Percentiles rank a stretch among this genome's conserved stretches.
These are phyloP conservation scores for Populus nigra DNA, from an alignment of 345 rosid genomes.

Conservation along the genomic window DNA sequence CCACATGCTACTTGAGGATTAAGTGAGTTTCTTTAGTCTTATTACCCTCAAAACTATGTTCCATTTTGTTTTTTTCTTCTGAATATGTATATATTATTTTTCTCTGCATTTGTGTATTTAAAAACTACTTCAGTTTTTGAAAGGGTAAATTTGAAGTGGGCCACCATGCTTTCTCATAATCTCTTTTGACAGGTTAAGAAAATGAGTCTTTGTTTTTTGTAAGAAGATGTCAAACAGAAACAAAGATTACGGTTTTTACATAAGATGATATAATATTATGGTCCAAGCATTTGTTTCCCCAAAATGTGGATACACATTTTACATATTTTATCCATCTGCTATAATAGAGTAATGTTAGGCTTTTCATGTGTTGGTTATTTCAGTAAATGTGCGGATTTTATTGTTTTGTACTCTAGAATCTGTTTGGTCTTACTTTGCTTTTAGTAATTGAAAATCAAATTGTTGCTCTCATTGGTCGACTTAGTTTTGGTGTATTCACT, in stretches of 20 bases:
- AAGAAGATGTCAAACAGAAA: not conserved
- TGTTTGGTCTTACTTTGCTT: not conserved
- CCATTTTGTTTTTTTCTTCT: not conserved
- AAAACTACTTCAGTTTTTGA: not conserved
- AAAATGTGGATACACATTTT: not conserved
- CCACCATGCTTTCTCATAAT: not conserved
- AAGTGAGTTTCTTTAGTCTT: conserved; percentile 46
- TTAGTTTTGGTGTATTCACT: not conserved
- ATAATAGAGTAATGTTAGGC: not conserved
- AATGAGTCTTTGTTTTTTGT: not conserved
- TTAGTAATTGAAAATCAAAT: not conserved
- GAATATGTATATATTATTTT: not conserved
- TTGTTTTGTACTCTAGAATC: not conserved
- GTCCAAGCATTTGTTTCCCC: not conserved
- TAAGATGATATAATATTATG: not conserved
- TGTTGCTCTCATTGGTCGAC: not conserved
- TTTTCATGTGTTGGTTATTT: not conserved
- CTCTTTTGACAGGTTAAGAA: not conserved
- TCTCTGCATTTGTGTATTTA: conserved; percentile 1
- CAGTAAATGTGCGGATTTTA: not conserved
- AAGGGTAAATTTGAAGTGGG: not conserved
- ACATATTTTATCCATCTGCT: not conserved
- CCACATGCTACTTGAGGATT: conserved; percentile 73
- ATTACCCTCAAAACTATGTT: not conserved
- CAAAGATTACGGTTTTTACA: not conserved